These are phyloP conservation scores for Fomitopsis serialis DNA, from an alignment of 768 basidiomycete species.

Conservation along the genomic window DNA sequence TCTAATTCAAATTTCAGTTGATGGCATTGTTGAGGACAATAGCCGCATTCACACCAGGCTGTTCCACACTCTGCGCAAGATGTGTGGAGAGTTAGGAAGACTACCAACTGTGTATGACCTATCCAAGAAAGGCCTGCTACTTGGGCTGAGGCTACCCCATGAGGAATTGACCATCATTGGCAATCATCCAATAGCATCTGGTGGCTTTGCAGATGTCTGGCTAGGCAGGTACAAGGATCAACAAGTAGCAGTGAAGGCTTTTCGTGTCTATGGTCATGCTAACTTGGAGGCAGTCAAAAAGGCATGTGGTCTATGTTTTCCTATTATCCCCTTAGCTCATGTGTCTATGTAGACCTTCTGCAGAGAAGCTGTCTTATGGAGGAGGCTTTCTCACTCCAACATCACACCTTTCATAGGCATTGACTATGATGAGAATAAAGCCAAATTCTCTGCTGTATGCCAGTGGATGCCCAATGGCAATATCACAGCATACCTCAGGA, in stretches of 20 bases:
- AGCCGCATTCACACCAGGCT: not conserved
- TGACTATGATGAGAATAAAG: not conserved
- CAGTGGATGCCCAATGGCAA: constrained; percentile 11
- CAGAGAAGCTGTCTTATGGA: constrained; percentile 5
- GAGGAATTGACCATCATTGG: not conserved
- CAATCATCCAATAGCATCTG: constrained; percentile 1
- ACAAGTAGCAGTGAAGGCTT: constrained; percentile 3
- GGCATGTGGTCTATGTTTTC: not conserved
- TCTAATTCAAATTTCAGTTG: not conserved
- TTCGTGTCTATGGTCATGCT: not conserved
- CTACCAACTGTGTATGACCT: not conserved
- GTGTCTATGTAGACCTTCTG: not conserved
- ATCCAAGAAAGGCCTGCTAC: too few relatives aligned
- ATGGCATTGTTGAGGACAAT: not conserved
- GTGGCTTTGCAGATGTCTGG: constrained; percentile 9
- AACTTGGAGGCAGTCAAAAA: not conserved
- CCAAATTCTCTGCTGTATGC: constrained; percentile 3
- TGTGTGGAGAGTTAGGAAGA: not conserved
- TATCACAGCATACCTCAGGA: constrained; percentile 1
- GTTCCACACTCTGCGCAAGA: not conserved
- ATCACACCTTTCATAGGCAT: constrained; percentile 2
- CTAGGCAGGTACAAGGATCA: not conserved
- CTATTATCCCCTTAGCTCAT: not conserved
- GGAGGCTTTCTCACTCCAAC: constrained; percentile 2
- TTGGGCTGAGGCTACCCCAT: not conserved